phyloP scores from a whole-genome alignment of 208 protist species.

The Balamuthia mandrillaris region DNA sequence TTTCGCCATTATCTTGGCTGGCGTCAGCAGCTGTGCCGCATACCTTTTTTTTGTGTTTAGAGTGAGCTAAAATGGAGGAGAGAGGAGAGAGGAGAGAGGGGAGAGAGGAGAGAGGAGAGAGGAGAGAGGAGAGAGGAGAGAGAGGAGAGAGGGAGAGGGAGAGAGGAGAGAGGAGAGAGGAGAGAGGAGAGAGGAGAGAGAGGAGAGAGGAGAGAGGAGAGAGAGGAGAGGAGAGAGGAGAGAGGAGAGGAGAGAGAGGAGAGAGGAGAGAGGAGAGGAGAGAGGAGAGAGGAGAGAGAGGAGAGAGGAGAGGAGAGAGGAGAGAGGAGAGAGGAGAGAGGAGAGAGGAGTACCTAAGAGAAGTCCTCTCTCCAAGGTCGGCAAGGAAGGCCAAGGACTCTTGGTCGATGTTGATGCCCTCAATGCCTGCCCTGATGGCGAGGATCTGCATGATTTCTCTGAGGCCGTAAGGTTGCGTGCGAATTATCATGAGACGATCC shows the following conservation, averaged over 20 bases:
- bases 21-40: conserved; percentile 96
- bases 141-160: too few species aligned
- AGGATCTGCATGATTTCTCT: conserved; percentile 90
- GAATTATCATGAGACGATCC: conserved; percentile 98
- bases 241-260: background rate
- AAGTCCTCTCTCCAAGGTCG: conserved; percentile 86
- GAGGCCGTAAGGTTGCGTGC: conserved; percentile 91
- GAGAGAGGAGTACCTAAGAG: conserved; percentile 86
- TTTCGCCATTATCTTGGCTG: conserved; percentile 87
- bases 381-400: conserved; percentile 85
- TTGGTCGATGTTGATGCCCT: conserved; percentile 89
- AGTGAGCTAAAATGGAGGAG: too few species aligned
- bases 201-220: background rate
- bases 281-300: too few species aligned
- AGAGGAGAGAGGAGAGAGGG: too few species aligned
- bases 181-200: too few species aligned
- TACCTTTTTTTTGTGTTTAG: too few species aligned
- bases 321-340: too few species aligned
- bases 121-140: too few species aligned
- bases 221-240: background rate
- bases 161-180: too few species aligned
- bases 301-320: too few species aligned
- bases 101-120: too few species aligned
- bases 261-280: background rate
- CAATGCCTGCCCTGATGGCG: conserved; percentile 88